Percentiles rank a stretch among this genome's conserved stretches.
phyloP scores from a whole-genome alignment of 75 land plant genomes.

The Selaginella moellendorffii region DNA sequence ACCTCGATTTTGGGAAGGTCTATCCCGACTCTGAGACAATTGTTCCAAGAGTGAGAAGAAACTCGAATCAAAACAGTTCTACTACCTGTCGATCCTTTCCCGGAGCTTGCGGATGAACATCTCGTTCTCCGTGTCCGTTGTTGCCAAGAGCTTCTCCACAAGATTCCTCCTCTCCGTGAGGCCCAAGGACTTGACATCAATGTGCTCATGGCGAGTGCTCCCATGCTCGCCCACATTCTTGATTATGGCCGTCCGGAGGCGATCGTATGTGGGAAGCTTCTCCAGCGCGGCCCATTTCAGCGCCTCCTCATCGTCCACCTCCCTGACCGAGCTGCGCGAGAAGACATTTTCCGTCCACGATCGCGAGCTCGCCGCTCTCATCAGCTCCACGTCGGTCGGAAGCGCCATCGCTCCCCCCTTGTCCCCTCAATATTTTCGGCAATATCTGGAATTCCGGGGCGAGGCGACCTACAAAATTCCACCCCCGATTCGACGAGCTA shows the following conservation, averaged over 20 bases:
- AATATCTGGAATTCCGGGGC: neutral
- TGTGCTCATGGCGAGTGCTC: conserved; percentile 20
- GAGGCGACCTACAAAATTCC: too few species aligned
- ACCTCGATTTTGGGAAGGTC: conserved; percentile 42
- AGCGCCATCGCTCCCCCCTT: neutral
- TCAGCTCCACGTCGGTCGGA: neutral
- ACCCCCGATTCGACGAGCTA: too few species aligned
- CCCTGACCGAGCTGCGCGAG: neutral
- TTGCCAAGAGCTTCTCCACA: conserved; percentile 35
- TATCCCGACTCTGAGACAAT: conserved; percentile 45
- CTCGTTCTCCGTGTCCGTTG: conserved; percentile 69
- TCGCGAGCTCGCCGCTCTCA: neutral
- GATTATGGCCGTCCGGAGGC: conserved; percentile 49
- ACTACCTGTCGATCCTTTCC: conserved; percentile 49
- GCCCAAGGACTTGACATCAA: conserved; percentile 45
- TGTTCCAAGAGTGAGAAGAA: too few species aligned
- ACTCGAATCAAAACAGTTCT: neutral
- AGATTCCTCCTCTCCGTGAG: conserved; percentile 31
- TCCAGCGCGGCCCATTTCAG: conserved; percentile 77
- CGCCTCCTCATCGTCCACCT: conserved; percentile 49
- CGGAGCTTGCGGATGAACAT: conserved; percentile 46
- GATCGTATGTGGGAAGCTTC: conserved; percentile 68
- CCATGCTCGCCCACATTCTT: conserved; percentile 32
- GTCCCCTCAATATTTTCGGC: neutral
- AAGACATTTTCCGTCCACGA: neutral